Base-by-base conservation (phyloP, 2,329 filamentous ascomycete species). In the Rhexocercosporidium sp. region DNA sequence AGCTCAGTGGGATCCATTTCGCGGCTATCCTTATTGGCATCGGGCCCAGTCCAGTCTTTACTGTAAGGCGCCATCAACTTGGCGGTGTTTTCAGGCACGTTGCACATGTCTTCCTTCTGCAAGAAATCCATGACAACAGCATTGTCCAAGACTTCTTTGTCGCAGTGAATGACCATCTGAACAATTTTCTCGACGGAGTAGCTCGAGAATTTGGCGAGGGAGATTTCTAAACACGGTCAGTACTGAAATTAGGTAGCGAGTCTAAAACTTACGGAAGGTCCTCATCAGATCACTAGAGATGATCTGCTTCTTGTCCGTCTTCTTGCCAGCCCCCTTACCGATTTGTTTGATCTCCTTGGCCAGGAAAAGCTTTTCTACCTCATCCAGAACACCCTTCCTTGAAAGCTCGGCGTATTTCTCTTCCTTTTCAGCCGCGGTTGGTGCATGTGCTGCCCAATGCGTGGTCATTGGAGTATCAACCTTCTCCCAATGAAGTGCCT, bases 401-500 rank as follows among this genome's bases (percentile, higher is more conserved):
- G 93, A 94, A 68, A 99, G 86, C 76, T 98, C 96, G 46, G 91
- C 89, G 77, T 98, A 98, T 79, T 97, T 97, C 81, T 97, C 93
- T 81, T 99, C 96, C 77, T 94, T 93, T 69, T 92, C 92, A 77
- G 96, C 90, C 4, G 90, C 88, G n/a, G 93, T 96, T 5, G 93
- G 91, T 34, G 92, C 88, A 78, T 97, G 93, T 8, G 88, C 86
- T 39, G 94, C 94, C 95, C 95, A 98, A 74, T 97, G 92, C 63
- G 95, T 97, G 60, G 93, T 92, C 78, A 96, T 89, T 25, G 94
- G 92, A 62, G 92, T 88, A 80, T 99, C 96, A 64, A 99, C 93
- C 84, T 98, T 98, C 81, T 99, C 96, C 95, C 96, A 98, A 82
- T 99, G 96, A 73, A 99, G 86, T 67, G 95, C 95, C 88, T 99